Percentiles rank a stretch among this genome's conserved stretches.
Evolutionary conservation across 345 rosid species (phyloP).

Genomic region (Cochlearia excelsa): DNA sequence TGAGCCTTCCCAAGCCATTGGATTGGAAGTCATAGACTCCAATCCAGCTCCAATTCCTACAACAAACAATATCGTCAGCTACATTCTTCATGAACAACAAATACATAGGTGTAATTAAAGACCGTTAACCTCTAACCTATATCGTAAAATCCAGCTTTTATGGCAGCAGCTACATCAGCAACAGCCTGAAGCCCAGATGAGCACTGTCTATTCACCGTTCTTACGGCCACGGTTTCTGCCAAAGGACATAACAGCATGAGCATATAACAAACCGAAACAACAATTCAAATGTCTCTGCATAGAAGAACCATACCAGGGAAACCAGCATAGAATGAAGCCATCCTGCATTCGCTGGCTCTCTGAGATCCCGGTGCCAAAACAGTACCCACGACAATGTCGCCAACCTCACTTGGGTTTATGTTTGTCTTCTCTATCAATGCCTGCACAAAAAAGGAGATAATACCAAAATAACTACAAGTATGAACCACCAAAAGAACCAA

Average conservation of each 20-base stretch:
- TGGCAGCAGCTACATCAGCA: constrained; percentile 99
- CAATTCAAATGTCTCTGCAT: not conserved
- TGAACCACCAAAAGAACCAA: not conserved
- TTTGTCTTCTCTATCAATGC: constrained; percentile 88
- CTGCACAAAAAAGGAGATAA: constrained; percentile 36
- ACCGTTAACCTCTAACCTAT: constrained; percentile 49
- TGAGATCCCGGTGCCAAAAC: constrained; percentile 95
- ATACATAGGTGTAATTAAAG: not conserved
- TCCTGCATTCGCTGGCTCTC: constrained; percentile 97
- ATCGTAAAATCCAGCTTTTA: constrained; percentile 96
- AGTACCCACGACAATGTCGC: constrained; percentile 97
- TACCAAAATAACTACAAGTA: constrained; percentile 1
- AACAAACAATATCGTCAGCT: constrained; percentile 9
- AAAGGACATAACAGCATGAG: constrained; percentile 8
- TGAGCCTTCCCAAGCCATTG: constrained; percentile 92
- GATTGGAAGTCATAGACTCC: constrained; percentile 93
- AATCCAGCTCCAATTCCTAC: constrained; percentile 96
- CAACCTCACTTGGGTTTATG: constrained; percentile 85
- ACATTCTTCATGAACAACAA: not conserved
- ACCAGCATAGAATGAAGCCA: constrained; percentile 99
- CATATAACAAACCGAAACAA: not conserved
- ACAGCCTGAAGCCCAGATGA: constrained; percentile 99
- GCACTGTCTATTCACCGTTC: constrained; percentile 97
- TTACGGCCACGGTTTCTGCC: constrained; percentile 83
- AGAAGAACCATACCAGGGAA: constrained; percentile 66